Conservation (phyloP, 2,329 filamentous ascomycete genomes). For the Amauroascus niger region DNA sequence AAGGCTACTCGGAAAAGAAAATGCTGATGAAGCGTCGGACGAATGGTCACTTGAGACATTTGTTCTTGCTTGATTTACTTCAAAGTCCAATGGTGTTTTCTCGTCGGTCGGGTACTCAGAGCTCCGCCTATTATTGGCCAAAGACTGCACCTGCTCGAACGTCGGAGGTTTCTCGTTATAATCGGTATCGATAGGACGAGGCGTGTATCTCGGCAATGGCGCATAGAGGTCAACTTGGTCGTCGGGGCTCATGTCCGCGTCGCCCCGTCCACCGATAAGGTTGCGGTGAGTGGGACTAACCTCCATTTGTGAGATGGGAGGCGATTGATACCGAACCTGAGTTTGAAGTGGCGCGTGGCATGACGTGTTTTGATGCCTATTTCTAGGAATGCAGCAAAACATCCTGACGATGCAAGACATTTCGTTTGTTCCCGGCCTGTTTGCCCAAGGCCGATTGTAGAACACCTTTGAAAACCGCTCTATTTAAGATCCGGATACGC, state of each 20-base stretch:
- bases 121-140: conserved; percentile 11
- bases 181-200: conserved; percentile 29
- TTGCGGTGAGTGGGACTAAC: background rate
- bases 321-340: conserved; percentile 7
- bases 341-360: background rate
- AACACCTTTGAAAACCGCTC: background rate
- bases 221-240: conserved; percentile 26
- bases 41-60: conserved; percentile 23
- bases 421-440: background rate
- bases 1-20: conserved; percentile 37
- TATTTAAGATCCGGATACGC: no score
- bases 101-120: conserved; percentile 22
- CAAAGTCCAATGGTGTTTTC: conserved; percentile 25
- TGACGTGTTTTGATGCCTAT: conserved; percentile 9
- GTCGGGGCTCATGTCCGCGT: conserved; percentile 18
- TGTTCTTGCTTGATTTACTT: conserved; percentile 12
- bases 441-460: background rate
- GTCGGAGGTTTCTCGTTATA: conserved; percentile 31
- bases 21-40: conserved; percentile 33
- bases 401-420: conserved; percentile 12
- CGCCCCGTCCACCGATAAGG: conserved; percentile 5
- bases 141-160: conserved; percentile 26
- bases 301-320: background rate
- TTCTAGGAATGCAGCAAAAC: conserved; percentile 11
- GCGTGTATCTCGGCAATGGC: conserved; percentile 35